Base-by-base conservation (phyloP, 1,139 yeast species). In the Candida pseudocylindracea region DNA sequence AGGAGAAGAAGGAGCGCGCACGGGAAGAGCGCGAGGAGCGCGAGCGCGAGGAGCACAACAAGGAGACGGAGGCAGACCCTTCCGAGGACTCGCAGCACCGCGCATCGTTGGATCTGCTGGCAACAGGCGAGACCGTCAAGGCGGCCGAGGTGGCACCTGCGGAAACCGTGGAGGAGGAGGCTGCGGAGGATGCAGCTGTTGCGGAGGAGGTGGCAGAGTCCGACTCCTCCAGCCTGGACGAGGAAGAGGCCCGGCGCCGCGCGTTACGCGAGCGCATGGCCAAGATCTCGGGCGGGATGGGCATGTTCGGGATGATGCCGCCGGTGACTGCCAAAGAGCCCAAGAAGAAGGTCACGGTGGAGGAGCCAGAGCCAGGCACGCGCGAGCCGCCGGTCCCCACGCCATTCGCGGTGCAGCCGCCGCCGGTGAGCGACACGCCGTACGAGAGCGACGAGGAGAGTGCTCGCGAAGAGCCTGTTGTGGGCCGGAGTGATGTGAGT, bases 211-310 rank as follows among this genome's bases (percentile, higher is more conserved):
- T 43, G n/a, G 47, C 37, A 2, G 52, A 40, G 2, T 15, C 20
- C 6, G 20, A 15, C 20, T 15, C 20, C 6, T 4, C 6, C 20
- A 15, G 20, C 6, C 20, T 15, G 20, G 20, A 15, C 20, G 12
- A 69, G 75, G 38, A 67, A 92, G 44, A 30, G 10, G 12, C 26
- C 13, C 13, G 27, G 32, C 32, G 32, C 10, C 66, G 76, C 36
- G 81, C 73, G 11, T 60, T 88, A 36, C 74, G 93, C 27, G 94
- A 80, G 42, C 68, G 96, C 41, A 88, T 88, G 95, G 98, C 99
- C 12, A 81, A 76, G 44, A 66, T 91, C 24, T 79, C 96, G 0
- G 85, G 85, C 12, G 94, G 93, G 10, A 74, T 92, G 48, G 91
- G 91, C 35, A 75, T 78, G 76, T 68, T 70, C 53, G 88, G 88